phyloP scores from a whole-genome alignment of 306 rosid species.

The Gastrolobium villosum region DNA sequence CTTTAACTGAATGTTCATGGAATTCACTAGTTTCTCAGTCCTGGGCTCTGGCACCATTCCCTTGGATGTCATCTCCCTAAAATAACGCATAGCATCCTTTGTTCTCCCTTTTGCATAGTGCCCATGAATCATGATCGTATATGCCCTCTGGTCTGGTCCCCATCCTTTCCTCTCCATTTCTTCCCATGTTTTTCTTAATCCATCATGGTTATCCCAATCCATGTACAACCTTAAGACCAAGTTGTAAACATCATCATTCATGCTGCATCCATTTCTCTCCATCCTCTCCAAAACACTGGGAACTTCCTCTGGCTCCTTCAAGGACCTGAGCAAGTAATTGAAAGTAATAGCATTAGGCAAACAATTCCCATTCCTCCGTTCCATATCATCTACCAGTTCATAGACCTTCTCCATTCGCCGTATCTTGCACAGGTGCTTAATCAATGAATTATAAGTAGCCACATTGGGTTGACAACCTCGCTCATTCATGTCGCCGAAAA shows the following conservation, averaged over 20 bases:
- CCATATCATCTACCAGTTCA: slow-evolving; percentile 78
- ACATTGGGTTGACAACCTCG: slow-evolving; percentile 64
- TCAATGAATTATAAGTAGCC: slow-evolving; percentile 73
- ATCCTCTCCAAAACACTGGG: slow-evolving; percentile 59
- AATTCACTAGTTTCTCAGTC: slow-evolving; percentile 60
- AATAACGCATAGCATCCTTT: slow-evolving; percentile 66
- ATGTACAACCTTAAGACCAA: slow-evolving; percentile 76
- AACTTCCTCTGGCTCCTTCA: slow-evolving; percentile 69
- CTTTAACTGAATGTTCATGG: slow-evolving; percentile 49
- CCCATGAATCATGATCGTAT: slow-evolving; percentile 80
- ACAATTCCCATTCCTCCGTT: slow-evolving; percentile 58
- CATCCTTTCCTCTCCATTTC: slow-evolving; percentile 74
- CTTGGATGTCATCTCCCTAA: slow-evolving; percentile 69
- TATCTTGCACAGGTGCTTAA: slow-evolving; percentile 75
- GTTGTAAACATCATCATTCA: slow-evolving; percentile 70
- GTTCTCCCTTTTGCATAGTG: slow-evolving; percentile 65
- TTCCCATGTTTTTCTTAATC: slow-evolving; percentile 69
- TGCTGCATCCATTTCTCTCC: slow-evolving; percentile 66
- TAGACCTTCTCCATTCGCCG: slow-evolving; percentile 68
- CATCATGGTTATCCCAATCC: slow-evolving; percentile 69
- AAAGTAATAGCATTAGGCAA: slow-evolving; percentile 70
- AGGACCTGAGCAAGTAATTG: slow-evolving; percentile 66
- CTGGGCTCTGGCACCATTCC: slow-evolving; percentile 73
- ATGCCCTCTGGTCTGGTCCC: slow-evolving; percentile 73
- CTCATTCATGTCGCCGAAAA: slow-evolving; percentile 65